phyloP scores from a whole-genome alignment of 75 land plant genomes.

The Larix kaempferi region DNA sequence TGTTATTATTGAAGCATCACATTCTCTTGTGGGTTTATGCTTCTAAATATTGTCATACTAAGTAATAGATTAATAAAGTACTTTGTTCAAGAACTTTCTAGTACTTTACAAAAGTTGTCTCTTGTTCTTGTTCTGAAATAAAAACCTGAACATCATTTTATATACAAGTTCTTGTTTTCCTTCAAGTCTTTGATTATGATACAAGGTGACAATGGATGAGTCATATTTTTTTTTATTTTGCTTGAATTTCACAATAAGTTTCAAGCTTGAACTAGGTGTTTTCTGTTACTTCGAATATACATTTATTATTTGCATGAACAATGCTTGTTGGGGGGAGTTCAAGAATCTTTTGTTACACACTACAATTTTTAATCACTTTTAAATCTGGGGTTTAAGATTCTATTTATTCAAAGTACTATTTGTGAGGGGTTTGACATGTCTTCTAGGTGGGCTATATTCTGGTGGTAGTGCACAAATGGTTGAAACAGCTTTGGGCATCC shows the following conservation, averaged over 20 bases:
- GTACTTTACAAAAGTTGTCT: no score
- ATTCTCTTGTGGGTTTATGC: no score
- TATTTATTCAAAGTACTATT: not conserved
- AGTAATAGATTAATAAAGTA: no score
- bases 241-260: not conserved
- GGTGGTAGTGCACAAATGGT: conserved; percentile 99
- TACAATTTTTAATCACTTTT: not conserved
- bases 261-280: not conserved
- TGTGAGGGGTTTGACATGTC: conserved; percentile 1
- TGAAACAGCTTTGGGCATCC: conserved; percentile 75
- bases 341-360: not conserved
- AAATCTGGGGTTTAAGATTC: not conserved
- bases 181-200: not conserved
- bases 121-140: no score
- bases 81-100: no score
- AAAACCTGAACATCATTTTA: not conserved
- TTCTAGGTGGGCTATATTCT: conserved; percentile 90
- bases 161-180: not conserved
- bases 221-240: not conserved
- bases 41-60: no score
- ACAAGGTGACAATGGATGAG: not conserved
- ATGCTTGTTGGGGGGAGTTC: not conserved
- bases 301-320: conserved; percentile 1
- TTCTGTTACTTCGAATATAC: not conserved
- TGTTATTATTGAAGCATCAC: no score